Base-by-base conservation (phyloP, 1,139 yeast species). In the Pichia sp. region DNA sequence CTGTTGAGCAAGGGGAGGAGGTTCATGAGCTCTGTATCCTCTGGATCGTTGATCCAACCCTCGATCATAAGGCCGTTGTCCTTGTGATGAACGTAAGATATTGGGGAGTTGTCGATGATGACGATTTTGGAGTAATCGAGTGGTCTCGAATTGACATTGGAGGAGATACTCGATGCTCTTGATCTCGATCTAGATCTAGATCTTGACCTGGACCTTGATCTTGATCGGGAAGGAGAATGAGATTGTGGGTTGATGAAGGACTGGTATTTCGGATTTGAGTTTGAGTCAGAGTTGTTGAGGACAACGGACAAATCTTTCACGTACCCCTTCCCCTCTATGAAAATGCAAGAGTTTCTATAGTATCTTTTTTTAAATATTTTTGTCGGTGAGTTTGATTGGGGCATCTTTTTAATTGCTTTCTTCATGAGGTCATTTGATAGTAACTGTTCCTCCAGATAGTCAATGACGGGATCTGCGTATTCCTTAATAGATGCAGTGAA, bases 11-110 rank as follows among this genome's bases (percentile, higher is more conserved):
- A 63, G 2, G 98, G 97, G 33, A 91, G 60, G 36, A 91, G 62
- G 50, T 85, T 78, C 56, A 91, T 63, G 40, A 91, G 64, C 51
- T 86, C 94, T 19, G 79, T 69, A 55, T 91, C 98, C 30, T 80
- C 74, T 16, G 94, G 94, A 59, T 91, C 98, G 52, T 85, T 86
- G 45, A 91, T 86, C 98, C 98, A 91, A 30, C 98, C 97, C 59
- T 88, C 96, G 16, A 91, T 86, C 63, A 82, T 78, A 25, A 91
- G 78, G 1, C 96, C 98, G 55, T 91, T 91, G 48, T 79, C 77
- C 45, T 78, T 85, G 55, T 91, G 91, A 55, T 76, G 62, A 11
- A 87, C 80, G 57, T 85, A 91, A 53, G 94, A 81, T 10, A 86
- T 70, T 1, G 97, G 97, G 7, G 96, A 86, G 60, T 91, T 91